A percentile compares a stretch with the other conserved stretches of the same genome.
These are phyloP conservation scores for Annulohypoxylon maeteangense DNA, from an alignment of 495 filamentous ascomycete genomes.

Conservation along the genomic window DNA sequence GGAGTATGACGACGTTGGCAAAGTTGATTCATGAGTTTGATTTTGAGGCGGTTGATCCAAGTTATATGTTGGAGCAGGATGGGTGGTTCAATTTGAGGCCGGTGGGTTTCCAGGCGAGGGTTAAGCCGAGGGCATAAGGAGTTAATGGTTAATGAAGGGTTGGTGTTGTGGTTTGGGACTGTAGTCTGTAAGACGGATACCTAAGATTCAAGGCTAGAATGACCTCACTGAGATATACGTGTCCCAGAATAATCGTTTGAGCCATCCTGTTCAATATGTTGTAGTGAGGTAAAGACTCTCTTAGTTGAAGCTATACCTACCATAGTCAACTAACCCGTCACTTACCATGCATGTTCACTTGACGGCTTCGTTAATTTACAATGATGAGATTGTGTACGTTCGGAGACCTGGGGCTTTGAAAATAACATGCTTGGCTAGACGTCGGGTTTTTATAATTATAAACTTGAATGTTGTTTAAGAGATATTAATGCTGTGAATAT, in stretches of 20 bases:
- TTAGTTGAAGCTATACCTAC: not conserved
- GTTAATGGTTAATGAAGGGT: not conserved
- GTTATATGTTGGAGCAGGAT: conserved; percentile 64
- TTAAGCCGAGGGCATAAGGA: conserved; percentile 47
- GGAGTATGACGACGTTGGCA: conserved; percentile 64
- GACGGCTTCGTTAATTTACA: too few species aligned
- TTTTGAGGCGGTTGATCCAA: conserved; percentile 66
- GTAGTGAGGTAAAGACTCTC: not conserved
- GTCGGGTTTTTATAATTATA: too few species aligned
- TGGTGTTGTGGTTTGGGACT: not conserved
- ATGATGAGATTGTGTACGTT: too few species aligned
- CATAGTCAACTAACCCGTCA: too few species aligned
- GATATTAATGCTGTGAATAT: too few species aligned
- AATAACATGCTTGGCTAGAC: too few species aligned
- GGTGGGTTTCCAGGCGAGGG: conserved; percentile 53
- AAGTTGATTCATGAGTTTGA: conserved; percentile 71
- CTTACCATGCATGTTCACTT: too few species aligned
- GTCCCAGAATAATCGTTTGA: not conserved
- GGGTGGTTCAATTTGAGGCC: conserved; percentile 61
- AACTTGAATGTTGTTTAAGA: too few species aligned
- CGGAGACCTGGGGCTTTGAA: too few species aligned
- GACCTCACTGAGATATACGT: not conserved
- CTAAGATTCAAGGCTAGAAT: not conserved
- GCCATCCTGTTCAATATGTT: not conserved
- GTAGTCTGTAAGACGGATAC: not conserved